Percentiles rank a stretch among this genome's conserved stretches.
phyloP scores from a whole-genome alignment of 495 filamentous ascomycete genomes.

The Massariosphaeria phaeospora region DNA sequence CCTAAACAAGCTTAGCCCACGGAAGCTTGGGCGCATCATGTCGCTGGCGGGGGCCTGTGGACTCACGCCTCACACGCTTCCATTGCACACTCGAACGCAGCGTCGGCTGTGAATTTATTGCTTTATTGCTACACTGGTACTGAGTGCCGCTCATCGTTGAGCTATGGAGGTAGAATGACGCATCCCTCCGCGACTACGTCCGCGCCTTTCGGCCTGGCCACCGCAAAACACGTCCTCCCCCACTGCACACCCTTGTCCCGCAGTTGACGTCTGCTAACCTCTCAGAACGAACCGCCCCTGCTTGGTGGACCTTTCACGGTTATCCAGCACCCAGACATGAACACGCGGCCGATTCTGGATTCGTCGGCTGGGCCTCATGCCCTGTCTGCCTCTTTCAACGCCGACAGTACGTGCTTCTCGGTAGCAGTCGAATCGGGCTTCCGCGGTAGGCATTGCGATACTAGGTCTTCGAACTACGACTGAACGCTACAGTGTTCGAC shows the following conservation, averaged over 20 bases:
- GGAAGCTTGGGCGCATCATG: conserved; percentile 14
- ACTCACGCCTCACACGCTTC: not conserved
- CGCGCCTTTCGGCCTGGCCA: too few relatives aligned
- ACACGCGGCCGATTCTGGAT: conserved; percentile 82
- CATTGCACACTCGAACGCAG: too few relatives aligned
- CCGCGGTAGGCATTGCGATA: conserved; percentile 56
- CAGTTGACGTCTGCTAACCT: too few relatives aligned
- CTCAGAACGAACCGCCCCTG: too few relatives aligned
- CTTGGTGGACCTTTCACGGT: too few relatives aligned
- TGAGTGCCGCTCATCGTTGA: too few relatives aligned
- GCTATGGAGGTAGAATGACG: conserved; percentile 6
- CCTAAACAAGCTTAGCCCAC: not conserved
- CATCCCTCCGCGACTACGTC: not conserved
- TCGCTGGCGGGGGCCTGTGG: not conserved
- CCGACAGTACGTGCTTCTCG: conserved; percentile 80
- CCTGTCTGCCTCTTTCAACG: conserved; percentile 81
- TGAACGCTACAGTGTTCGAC: conserved; percentile 24
- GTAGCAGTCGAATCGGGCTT: conserved; percentile 85
- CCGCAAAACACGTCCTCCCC: too few relatives aligned
- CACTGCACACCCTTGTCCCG: too few relatives aligned
- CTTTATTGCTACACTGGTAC: too few relatives aligned
- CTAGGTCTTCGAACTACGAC: conserved; percentile 14
- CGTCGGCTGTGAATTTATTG: too few relatives aligned
- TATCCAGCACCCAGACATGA: conserved; percentile 72
- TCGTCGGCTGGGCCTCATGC: conserved; percentile 67